These are phyloP conservation scores for Candida hungchunana DNA, from an alignment of 805 yeast species.

Conservation along the genomic window DNA sequence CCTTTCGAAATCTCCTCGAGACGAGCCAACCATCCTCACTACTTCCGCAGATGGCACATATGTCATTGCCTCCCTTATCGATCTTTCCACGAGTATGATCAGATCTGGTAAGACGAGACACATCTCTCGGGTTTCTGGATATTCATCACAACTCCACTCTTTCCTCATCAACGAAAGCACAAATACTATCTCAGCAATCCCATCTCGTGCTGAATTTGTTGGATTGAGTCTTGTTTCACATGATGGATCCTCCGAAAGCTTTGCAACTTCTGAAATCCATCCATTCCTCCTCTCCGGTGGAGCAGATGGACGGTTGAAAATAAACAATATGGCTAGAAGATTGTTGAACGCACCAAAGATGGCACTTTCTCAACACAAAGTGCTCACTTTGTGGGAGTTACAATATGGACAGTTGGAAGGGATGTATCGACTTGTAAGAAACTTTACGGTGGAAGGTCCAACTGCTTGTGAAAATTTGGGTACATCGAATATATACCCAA, in stretches of 20 bases:
- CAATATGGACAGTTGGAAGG: constrained; percentile 37
- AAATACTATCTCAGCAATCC: constrained; percentile 32
- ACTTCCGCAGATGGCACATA: constrained; percentile 41
- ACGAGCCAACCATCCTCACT: constrained; percentile 30
- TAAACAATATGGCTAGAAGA: constrained; percentile 38
- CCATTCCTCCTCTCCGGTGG: constrained; percentile 46
- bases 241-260: constrained; percentile 36
- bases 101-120: constrained; percentile 31
- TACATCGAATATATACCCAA: constrained; percentile 39
- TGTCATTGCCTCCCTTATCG: constrained; percentile 32
- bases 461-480: constrained; percentile 23
- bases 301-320: constrained; percentile 43
- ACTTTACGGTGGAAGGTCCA: constrained; percentile 33
- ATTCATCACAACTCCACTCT: constrained; percentile 32
- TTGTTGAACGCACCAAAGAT: constrained; percentile 33
- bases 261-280: constrained; percentile 40
- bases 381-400: constrained; percentile 33
- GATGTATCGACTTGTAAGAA: constrained; percentile 38
- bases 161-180: constrained; percentile 40
- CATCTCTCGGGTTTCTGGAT: constrained; percentile 27
- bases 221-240: constrained; percentile 34
- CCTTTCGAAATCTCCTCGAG: constrained; percentile 33
- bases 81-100: constrained; percentile 27
- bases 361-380: constrained; percentile 26
- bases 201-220: constrained; percentile 34